Evolutionary conservation across 2,329 filamentous ascomycete species (phyloP).

Genomic region (Cercospora sp.): DNA sequence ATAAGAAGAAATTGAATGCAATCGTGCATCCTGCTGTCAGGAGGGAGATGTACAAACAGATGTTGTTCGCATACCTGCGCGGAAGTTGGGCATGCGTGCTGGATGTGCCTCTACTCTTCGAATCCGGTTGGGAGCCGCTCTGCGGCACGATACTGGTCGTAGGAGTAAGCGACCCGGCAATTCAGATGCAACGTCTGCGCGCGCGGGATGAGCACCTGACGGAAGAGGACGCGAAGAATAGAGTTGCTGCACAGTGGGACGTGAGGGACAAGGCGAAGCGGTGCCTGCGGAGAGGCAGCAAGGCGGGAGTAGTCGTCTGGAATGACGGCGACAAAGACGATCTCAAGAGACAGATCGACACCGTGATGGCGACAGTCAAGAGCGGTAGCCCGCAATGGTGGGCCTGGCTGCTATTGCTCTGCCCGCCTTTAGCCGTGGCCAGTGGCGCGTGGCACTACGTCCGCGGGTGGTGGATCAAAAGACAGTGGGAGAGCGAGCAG

Average conservation of each 20-base stretch:
- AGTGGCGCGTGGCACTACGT: slow-evolving; percentile 71
- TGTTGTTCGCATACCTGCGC: slow-evolving; percentile 70
- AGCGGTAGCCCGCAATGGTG: slow-evolving; percentile 75
- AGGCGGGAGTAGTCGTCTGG: slow-evolving; percentile 78
- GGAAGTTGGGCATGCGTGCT: slow-evolving; percentile 88
- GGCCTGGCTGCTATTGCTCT: slow-evolving; percentile 67
- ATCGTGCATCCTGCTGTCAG: slow-evolving; percentile 94
- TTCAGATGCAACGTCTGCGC: slow-evolving; percentile 79
- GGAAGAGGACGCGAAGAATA: slow-evolving; percentile 81
- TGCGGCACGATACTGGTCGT: slow-evolving; percentile 87
- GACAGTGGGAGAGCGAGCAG: slow-evolving; percentile 65
- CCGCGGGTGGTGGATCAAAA: slow-evolving; percentile 69
- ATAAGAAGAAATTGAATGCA: slow-evolving; percentile 75
- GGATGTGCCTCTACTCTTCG: slow-evolving; percentile 89
- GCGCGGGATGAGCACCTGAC: slow-evolving; percentile 75
- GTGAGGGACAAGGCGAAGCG: slow-evolving; percentile 78
- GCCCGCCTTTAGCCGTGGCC: slow-evolving; percentile 71
- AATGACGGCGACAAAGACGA: slow-evolving; percentile 78
- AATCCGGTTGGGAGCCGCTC: slow-evolving; percentile 79
- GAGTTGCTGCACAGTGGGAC: slow-evolving; percentile 83
- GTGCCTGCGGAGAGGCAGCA: slow-evolving; percentile 63
- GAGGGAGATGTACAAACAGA: slow-evolving; percentile 72
- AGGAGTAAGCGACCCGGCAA: slow-evolving; percentile 72
- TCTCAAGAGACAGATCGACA: slow-evolving; percentile 65
- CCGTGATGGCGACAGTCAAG: slow-evolving; percentile 64